phyloP scores from a whole-genome alignment of 2,329 filamentous ascomycete genomes.

The Colletotrichum sublineola region DNA sequence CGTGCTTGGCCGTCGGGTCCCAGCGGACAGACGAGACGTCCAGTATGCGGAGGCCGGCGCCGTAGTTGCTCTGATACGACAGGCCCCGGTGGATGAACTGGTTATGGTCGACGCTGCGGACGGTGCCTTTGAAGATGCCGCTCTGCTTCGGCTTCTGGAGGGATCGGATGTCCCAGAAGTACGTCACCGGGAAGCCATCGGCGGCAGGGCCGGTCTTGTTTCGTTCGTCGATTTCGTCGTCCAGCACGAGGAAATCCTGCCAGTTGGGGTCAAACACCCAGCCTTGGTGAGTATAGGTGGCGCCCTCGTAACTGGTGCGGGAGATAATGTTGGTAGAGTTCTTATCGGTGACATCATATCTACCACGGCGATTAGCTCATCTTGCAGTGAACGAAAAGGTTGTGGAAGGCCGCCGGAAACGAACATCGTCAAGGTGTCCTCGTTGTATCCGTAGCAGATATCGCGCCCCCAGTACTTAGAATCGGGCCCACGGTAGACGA shows the following conservation, averaged over 20 bases:
- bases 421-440: conserved; percentile 62
- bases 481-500: conserved; percentile 68
- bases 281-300: conserved; percentile 71
- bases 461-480: conserved; percentile 60
- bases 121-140: conserved; percentile 57
- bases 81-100: conserved; percentile 60
- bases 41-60: conserved; percentile 58
- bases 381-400: rapidly evolving
- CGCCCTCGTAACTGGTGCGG: conserved; percentile 67
- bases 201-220: conserved; percentile 55
- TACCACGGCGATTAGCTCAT: conserved; percentile 24
- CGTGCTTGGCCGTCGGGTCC: conserved; percentile 58
- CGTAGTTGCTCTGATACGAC: conserved; percentile 64
- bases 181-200: conserved; percentile 61
- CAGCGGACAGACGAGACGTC: conserved; percentile 52
- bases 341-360: conserved; percentile 66
- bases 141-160: conserved; percentile 58
- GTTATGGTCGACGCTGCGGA: conserved; percentile 62
- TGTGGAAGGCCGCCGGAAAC: not conserved
- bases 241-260: conserved; percentile 62
- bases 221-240: conserved; percentile 67
- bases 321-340: conserved; percentile 61
- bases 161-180: conserved; percentile 63
- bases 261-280: conserved; percentile 62
- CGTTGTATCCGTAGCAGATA: conserved; percentile 70